Evolutionary conservation across 2,329 filamentous ascomycete genomes (phyloP), one percentile per base, ranked within the genome.

Genomic region (Cladosporium sp.): DNA sequence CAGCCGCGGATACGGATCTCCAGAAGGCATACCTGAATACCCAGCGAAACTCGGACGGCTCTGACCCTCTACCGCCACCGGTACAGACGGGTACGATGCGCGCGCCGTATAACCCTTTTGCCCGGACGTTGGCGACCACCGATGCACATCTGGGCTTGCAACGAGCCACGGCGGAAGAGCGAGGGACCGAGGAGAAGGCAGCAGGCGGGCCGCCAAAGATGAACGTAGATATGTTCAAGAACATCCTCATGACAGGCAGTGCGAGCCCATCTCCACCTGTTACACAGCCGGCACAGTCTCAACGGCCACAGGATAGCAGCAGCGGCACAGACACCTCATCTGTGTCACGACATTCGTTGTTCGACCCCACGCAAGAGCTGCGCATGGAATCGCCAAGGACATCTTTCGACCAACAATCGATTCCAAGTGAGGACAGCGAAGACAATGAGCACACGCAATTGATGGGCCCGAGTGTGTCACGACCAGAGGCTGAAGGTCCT

Each of bases 141-240:
- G 62, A 67, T 44, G 61, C 61, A 35, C 51, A 46, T 3, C 57
- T 55, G 53, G 56, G 54, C 13, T 32, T 55, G 32, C 52, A 57
- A 31, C 35, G 43, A 28, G 42, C 40, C 33, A 41, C 16, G 16
- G 37, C 41, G 41, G 37, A 37, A 35, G 38, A 50, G 52, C 48
- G 38, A 50, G 40, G 40, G 13, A 50, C 43, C 11, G 43, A 53
- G 53, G 54, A 40, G 46, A 53, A 40, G 41, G 31, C 9, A 43
- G 31, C 8, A 43, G 34, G 42, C 18, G 46, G 28, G 7, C 43
- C 52, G 19, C 63, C 66, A 54, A 56, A 75, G 77, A 2, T 91
- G 61, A 85, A 92, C 64, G 87, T 91, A 1, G 83, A 88, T 63
- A 83, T 86, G 1, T 92, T 92, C 69, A 83, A 82, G 64, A 78